These are phyloP conservation scores for Naganishia cerealis DNA, from an alignment of 1,284 basidiomycete species.

Conservation along the genomic window DNA sequence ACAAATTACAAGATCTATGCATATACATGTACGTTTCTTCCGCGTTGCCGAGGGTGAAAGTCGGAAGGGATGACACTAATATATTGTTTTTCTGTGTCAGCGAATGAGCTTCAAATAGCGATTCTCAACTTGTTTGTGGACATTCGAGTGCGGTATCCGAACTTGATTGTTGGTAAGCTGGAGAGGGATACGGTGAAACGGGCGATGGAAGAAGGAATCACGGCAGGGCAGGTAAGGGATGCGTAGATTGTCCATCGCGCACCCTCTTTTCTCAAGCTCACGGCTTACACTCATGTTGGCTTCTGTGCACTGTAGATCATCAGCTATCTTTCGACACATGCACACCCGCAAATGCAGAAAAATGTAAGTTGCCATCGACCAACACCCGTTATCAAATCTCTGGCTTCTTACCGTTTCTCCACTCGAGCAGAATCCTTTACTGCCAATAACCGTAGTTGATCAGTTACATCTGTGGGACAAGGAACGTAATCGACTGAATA, in stretches of 20 bases:
- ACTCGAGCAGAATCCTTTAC: slow-evolving; percentile 69
- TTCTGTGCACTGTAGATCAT: slow-evolving; percentile 68
- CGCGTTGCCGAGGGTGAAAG: not conserved
- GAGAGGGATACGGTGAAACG: slow-evolving; percentile 93
- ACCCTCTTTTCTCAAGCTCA: slow-evolving; percentile 6
- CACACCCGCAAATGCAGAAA: slow-evolving; percentile 96
- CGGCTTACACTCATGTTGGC: not conserved
- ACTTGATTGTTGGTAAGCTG: slow-evolving; percentile 90
- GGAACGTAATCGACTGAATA: slow-evolving; percentile 86
- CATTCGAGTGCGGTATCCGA: slow-evolving; percentile 90
- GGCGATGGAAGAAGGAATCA: slow-evolving; percentile 90
- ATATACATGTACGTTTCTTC: slow-evolving; percentile 72
- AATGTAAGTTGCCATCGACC: slow-evolving; percentile 62
- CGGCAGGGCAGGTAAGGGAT: slow-evolving; percentile 80
- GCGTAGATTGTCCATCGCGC: no score
- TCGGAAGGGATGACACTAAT: not conserved
- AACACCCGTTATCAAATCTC: no score
- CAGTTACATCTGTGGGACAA: slow-evolving; percentile 97
- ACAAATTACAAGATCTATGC: slow-evolving; percentile 98
- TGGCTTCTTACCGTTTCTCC: slow-evolving; percentile 4
- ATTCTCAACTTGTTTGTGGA: slow-evolving; percentile 92
- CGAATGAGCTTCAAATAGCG: slow-evolving; percentile 92
- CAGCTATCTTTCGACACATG: slow-evolving; percentile 87
- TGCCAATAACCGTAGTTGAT: slow-evolving; percentile 95
- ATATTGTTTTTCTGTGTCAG: slow-evolving; percentile 53